These are phyloP conservation scores for Fusarium newnesense DNA, from an alignment of 2,329 filamentous ascomycete genomes.

Conservation along the genomic window DNA sequence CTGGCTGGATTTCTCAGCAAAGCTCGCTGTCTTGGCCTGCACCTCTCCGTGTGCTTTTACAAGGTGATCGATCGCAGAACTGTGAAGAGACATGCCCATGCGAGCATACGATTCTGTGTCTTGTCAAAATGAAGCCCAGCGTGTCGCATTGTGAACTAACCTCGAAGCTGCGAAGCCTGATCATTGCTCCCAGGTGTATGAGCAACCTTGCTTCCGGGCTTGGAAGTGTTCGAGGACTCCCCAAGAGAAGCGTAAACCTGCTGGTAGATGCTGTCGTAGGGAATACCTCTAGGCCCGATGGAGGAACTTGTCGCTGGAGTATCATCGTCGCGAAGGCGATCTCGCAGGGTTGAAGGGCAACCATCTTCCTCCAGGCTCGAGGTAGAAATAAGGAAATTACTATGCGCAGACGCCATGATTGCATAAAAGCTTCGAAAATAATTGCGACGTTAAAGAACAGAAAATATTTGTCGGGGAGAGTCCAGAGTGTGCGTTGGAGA, in stretches of 20 bases:
- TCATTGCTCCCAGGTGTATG: not conserved
- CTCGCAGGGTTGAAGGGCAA: conserved; percentile 43
- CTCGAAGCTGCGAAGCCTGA: conserved; percentile 33
- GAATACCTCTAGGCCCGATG: not conserved
- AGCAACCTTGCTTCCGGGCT: not conserved
- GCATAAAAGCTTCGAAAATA: no score
- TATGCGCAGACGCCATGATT: conserved; percentile 1
- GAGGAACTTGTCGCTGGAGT: conserved; percentile 11
- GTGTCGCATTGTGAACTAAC: not conserved
- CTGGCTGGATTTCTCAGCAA: conserved; percentile 31
- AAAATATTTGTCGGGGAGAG: no score
- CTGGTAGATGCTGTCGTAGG: conserved; percentile 34
- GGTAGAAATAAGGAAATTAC: conserved; percentile 1
- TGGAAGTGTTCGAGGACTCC: not conserved
- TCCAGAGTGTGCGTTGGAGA: not conserved
- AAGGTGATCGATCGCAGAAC: conserved; percentile 28
- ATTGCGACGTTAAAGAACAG: not conserved
- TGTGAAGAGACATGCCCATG: conserved; percentile 24
- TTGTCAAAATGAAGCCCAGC: not conserved
- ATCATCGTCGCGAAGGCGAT: conserved; percentile 43
- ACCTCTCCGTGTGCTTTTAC: conserved; percentile 38
- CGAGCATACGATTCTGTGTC: conserved; percentile 38
- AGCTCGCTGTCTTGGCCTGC: conserved; percentile 29
- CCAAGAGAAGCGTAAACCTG: conserved; percentile 41
- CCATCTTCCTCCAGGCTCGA: conserved; percentile 11